Base-by-base conservation (phyloP, 495 filamentous ascomycete genomes). In the Letharia lupina region DNA sequence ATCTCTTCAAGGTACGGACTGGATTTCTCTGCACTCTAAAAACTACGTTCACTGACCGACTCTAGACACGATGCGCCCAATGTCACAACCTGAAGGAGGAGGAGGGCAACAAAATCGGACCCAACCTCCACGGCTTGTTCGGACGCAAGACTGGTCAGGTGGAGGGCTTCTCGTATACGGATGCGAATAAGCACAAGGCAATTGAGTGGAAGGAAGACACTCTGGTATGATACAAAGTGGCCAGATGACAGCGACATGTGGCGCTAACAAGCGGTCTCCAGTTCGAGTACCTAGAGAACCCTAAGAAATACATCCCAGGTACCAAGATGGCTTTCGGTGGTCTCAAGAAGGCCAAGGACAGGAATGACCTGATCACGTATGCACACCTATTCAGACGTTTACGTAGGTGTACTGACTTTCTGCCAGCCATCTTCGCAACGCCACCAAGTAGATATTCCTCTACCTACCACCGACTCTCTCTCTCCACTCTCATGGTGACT, bases 281-380 rank as follows among this genome's bases (percentile, higher is more conserved):
- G 89, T 93, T 91, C 76, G 80, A 86, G 68, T 93, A 93, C 83
- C 87, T 93, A 73, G 90, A 93, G 81, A 93, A 93, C 83, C 90
- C 90, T 71, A 93, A 93, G 83, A 93, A 93, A 80, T 93, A 87
- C 87, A 98, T 99, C 69, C 95, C 94, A 73, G 94, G 94, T 71
- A 99, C 94, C 79, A 99, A 99, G 91, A 99, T 99, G 94, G 94
- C 94, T 74, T 99, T 99, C 78, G 94, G 94, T 82, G 94, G 94
- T 76, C 83, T 99, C 72, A 99, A 99, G 93, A 99, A 99, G 89
- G 86, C 83, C 71, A 97, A 97, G 89, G 94, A 99, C 83, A 85
- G 94, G 78, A 98, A 98, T 80, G 95, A 99, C 81, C 84, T 99
- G 71, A 96, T 98, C 85, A 93, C 92, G 91, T 96, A 89, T 72